Conservation (phyloP, 345 rosid species). For the Raphanus sativus region DNA sequence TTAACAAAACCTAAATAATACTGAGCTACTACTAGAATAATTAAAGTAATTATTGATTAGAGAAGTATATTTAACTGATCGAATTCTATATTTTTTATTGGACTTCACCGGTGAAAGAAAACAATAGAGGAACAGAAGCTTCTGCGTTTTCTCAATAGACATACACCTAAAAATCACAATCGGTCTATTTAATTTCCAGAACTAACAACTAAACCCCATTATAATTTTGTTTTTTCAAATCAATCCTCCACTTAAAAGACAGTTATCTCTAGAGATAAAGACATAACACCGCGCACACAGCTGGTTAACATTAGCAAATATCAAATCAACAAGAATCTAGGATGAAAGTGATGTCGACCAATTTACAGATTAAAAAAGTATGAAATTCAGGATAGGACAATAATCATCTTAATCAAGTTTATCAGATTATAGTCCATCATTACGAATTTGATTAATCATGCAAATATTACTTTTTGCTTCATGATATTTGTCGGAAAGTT, state of each 20-base stretch:
- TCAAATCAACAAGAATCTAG: conserved; percentile 23
- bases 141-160: background rate
- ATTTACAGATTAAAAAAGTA: background rate
- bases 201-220: conserved; percentile 16
- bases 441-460: conserved; percentile 10
- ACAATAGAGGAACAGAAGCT: background rate
- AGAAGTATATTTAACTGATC: background rate
- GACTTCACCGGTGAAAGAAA: background rate
- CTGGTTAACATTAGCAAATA: conserved; percentile 30
- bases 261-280: conserved; percentile 9
- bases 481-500: conserved; percentile 7
- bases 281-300: conserved; percentile 19
- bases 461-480: conserved; percentile 11
- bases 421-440: conserved; percentile 6
- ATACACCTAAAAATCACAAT: background rate
- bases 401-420: background rate
- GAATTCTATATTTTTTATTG: conserved; percentile 2
- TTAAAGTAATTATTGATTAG: background rate
- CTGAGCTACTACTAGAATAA: background rate
- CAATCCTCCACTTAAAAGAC: background rate
- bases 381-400: background rate
- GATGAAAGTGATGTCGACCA: conserved; percentile 10
- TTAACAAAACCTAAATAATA: background rate
- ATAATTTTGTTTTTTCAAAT: background rate
- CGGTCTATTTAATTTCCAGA: background rate